A percentile compares a stretch with the other conserved stretches of the same genome.
phyloP scores from a whole-genome alignment of 2,329 filamentous ascomycete genomes.

The Fusarium transvaalense region DNA sequence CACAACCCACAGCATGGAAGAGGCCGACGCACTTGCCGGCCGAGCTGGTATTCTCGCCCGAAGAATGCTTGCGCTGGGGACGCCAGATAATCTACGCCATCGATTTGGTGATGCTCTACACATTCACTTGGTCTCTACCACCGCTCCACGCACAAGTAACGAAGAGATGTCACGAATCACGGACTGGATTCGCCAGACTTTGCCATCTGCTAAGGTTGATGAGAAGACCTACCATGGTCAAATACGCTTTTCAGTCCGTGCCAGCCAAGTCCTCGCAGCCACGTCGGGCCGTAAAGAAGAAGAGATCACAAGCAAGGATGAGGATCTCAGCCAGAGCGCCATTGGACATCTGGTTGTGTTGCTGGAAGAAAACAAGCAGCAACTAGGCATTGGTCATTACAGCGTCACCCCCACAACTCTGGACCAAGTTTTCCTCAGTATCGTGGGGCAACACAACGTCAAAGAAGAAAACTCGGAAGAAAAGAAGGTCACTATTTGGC shows the following conservation, averaged over 20 bases:
- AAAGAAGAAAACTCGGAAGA: constrained; percentile 75
- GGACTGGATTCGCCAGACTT: constrained; percentile 71
- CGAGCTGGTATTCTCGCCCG: constrained; percentile 88
- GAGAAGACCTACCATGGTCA: constrained; percentile 86
- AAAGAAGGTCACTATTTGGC: constrained; percentile 46
- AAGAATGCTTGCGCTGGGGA: constrained; percentile 87
- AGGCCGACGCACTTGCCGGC: constrained; percentile 88
- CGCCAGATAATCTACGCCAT: constrained; percentile 76
- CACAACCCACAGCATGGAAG: constrained; percentile 96
- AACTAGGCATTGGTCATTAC: constrained; percentile 84
- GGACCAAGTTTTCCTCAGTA: constrained; percentile 90
- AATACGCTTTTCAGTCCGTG: constrained; percentile 83
- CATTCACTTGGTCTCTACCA: constrained; percentile 81
- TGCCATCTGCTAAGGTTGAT: constrained; percentile 77
- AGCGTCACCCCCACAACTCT: constrained; percentile 88
- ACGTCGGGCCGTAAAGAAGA: constrained; percentile 40
- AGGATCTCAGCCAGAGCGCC: constrained; percentile 59
- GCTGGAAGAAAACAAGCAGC: constrained; percentile 77
- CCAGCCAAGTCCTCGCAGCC: constrained; percentile 54
- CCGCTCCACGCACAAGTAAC: constrained; percentile 78
- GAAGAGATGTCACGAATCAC: constrained; percentile 76
- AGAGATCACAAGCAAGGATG: constrained; percentile 41
- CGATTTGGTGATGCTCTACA: constrained; percentile 84
- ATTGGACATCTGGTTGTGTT: constrained; percentile 78
- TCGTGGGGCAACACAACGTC: constrained; percentile 84